Evolutionary conservation across 176 grass and related monocot genomes (phyloP).

Genomic region (Eleusine indica): DNA sequence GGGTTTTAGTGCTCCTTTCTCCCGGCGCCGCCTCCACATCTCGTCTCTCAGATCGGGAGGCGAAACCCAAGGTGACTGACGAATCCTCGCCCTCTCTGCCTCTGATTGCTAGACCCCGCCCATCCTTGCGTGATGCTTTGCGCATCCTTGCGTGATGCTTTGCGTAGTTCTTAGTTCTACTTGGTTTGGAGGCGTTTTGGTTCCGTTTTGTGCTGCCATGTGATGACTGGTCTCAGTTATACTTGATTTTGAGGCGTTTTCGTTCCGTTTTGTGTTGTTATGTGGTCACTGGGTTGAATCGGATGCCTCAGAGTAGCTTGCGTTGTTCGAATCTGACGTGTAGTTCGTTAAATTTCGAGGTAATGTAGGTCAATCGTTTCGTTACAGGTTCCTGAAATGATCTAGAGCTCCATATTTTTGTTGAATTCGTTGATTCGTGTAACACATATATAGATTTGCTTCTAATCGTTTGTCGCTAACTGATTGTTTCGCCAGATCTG

Average conservation of each 20-base stretch:
- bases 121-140: not conserved
- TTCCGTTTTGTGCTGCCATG: not conserved
- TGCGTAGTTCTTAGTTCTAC: not conserved
- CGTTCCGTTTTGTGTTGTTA: not conserved
- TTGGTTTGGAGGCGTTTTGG: not conserved
- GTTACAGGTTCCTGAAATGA: not conserved
- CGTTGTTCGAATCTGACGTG: not conserved
- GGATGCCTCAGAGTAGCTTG: not conserved
- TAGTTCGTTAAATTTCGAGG: not conserved
- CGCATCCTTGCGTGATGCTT: not conserved
- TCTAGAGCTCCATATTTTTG: not conserved
- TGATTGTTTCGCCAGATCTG: not conserved
- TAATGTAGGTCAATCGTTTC: not conserved
- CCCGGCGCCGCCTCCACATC: slow-evolving; percentile 12
- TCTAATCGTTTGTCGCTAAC: not conserved
- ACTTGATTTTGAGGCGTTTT: not conserved
- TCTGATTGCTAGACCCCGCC: not conserved
- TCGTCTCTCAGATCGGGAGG: slow-evolving; percentile 34
- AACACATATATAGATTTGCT: not conserved
- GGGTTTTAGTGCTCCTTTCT: slow-evolving; percentile 17
- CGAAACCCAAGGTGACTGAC: slow-evolving; percentile 19
- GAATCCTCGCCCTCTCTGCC: not conserved
- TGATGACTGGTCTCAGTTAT: not conserved
- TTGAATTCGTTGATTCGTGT: not conserved
- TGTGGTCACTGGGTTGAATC: not conserved